These are phyloP conservation scores for Psophocarpus tetragonolobus DNA, from an alignment of 306 rosid species.

Conservation along the genomic window DNA sequence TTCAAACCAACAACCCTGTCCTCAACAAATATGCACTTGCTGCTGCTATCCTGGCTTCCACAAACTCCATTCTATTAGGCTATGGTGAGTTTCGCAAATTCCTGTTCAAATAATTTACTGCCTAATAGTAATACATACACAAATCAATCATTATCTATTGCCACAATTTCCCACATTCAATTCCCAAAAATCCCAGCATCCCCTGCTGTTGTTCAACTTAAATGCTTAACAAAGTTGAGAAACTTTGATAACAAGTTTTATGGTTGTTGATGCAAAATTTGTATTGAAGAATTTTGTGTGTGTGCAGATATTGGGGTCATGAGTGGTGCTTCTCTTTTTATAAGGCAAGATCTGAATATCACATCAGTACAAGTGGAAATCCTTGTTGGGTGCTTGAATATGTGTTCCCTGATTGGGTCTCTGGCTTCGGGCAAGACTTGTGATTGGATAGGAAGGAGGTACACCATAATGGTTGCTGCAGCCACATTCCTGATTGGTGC, in stretches of 20 bases:
- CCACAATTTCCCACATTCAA: neutral
- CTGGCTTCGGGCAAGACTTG: constrained; percentile 75
- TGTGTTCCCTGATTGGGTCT: constrained; percentile 73
- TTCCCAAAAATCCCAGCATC: neutral
- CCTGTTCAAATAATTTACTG: neutral
- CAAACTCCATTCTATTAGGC: constrained; percentile 78
- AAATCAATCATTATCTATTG: neutral
- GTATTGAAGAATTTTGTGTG: neutral
- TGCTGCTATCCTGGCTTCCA: constrained; percentile 77
- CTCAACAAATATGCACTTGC: constrained; percentile 66
- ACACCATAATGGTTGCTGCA: constrained; percentile 68
- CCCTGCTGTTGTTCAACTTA: too few species aligned
- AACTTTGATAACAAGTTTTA: neutral
- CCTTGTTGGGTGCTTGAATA: constrained; percentile 68
- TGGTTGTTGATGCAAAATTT: neutral
- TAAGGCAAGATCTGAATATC: constrained; percentile 60
- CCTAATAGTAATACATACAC: neutral
- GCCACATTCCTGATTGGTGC: constrained; percentile 70
- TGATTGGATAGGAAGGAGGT: constrained; percentile 71
- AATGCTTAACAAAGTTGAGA: neutral
- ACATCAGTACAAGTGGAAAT: constrained; percentile 66
- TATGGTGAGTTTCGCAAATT: constrained; percentile 51
- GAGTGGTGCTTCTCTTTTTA: constrained; percentile 81
- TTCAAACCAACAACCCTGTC: constrained; percentile 9
- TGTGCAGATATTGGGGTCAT: constrained; percentile 73